These are phyloP conservation scores for Syzygium grande DNA, from an alignment of 345 rosid species.

Conservation along the genomic window DNA sequence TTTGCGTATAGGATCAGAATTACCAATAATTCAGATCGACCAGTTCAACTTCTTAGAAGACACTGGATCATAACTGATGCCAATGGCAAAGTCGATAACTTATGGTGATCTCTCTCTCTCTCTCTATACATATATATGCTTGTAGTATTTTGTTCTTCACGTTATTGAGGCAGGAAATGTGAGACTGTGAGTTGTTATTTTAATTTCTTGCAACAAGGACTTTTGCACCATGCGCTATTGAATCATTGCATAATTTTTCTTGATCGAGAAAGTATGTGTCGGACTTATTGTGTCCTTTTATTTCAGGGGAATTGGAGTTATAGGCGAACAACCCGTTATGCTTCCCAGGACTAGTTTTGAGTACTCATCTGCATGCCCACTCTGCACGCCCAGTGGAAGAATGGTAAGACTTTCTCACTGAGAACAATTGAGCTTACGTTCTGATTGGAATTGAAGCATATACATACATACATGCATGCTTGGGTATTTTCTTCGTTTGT, in stretches of 20 bases:
- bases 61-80: conserved; percentile 72
- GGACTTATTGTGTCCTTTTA: not conserved
- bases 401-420: conserved; percentile 32
- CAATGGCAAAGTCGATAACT: conserved; percentile 52
- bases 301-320: conserved; percentile 66
- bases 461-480: not conserved
- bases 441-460: not conserved
- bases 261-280: not conserved
- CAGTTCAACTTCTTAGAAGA: conserved; percentile 73
- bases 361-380: conserved; percentile 75
- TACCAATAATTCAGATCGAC: conserved; percentile 54
- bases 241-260: not conserved
- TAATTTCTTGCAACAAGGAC: not conserved
- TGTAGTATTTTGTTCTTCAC: not conserved
- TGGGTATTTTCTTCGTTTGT: not conserved
- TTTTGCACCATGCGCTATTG: not conserved
- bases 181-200: not conserved
- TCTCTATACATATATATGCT: not conserved
- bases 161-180: not conserved
- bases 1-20: conserved; percentile 71
- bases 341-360: conserved; percentile 64
- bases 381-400: conserved; percentile 55
- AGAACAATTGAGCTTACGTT: not conserved
- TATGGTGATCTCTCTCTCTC: conserved; percentile 31
- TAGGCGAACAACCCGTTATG: conserved; percentile 75